Evolutionary conservation across 129 eudicot species (phyloP).

Genomic region (Escallonia rubra): DNA sequence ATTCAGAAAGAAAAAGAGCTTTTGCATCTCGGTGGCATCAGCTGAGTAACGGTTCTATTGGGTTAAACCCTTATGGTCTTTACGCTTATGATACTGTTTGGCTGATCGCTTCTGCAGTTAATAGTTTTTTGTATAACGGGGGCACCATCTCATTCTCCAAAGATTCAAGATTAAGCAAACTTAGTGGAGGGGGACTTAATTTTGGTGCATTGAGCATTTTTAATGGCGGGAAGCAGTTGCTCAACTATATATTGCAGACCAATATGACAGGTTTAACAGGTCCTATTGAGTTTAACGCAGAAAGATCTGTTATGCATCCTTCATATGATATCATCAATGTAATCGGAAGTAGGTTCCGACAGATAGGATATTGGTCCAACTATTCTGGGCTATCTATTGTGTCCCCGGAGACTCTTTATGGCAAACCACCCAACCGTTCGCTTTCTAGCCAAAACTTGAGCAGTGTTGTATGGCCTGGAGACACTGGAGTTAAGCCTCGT

Average conservation of each 20-base stretch:
- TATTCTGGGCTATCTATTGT: not conserved
- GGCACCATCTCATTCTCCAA: slow-evolving; percentile 15
- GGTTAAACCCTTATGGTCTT: slow-evolving; percentile 16
- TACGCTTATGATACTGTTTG: slow-evolving; percentile 28
- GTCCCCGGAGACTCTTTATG: not conserved
- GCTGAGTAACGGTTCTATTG: not conserved
- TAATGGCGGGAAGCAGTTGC: slow-evolving; percentile 3
- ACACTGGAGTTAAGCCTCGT: not conserved
- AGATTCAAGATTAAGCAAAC: not conserved
- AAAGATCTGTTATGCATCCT: not conserved
- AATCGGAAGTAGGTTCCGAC: not conserved
- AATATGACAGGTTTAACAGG: slow-evolving; percentile 2
- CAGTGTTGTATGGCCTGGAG: slow-evolving; percentile 6
- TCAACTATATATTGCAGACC: not conserved
- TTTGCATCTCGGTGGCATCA: slow-evolving; percentile 12
- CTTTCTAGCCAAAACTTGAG: not conserved
- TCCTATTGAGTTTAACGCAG: not conserved
- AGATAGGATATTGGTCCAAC: slow-evolving; percentile 9
- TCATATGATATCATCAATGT: slow-evolving; percentile 9
- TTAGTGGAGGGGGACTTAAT: not conserved
- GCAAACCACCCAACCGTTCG: not conserved
- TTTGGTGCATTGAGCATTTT: slow-evolving; percentile 4
- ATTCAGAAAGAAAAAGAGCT: slow-evolving; percentile 7
- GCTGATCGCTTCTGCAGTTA: slow-evolving; percentile 19
- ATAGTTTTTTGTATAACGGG: slow-evolving; percentile 14